Base-by-base conservation (phyloP, 768 basidiomycete genomes). In the Leccinum pellstonianum region DNA sequence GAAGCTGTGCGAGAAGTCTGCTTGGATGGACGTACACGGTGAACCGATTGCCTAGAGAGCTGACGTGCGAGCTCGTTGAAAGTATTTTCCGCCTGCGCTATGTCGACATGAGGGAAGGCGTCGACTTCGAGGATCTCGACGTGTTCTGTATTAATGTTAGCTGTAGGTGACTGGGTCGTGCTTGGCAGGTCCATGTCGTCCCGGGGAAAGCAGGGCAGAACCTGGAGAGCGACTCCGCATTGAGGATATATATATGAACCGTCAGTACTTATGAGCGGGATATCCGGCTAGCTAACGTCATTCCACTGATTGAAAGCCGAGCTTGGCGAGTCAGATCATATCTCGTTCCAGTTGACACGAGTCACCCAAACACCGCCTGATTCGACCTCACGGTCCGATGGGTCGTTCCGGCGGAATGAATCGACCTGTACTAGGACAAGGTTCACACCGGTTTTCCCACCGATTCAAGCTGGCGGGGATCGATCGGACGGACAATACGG, bases 41-140 rank as follows among this genome's bases (percentile, higher is more conserved):
- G 3, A 3, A 15, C 5, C 0, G 70, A 66, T 5, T 61, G 58
- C 23, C 55, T 60, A 3, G 71, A 69, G n/a, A 72, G 68, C 37
- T 64, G 66, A 11, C 84, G 79, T 0, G 80, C 77, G 41, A 87
- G 81, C n/a, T 79, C 77, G 62, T 83, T 77, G 70, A 86, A 87
- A 48, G 81, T 78, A 25, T 76, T 69, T 69, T 83, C 81, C 8
- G 85, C 86, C 43, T 73, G 63, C 4, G 69, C 64, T n/a, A 87
- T 67, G 69, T 87, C 77, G 47, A 86, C 77, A 56, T 81, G 79
- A 12, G 68, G 57, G 62, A 62, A 35, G 5, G 65, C 58, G 17
- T 67, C 67, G 41, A 67, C 63, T 53, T 71, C 59, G 52, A 62
- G 53, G 48, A 65, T 59, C 41, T 70, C 65, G 17, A 58, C 19